Conservation (phyloP, 371 early-diverging fungal species). For the Mortierella sp. region DNA sequence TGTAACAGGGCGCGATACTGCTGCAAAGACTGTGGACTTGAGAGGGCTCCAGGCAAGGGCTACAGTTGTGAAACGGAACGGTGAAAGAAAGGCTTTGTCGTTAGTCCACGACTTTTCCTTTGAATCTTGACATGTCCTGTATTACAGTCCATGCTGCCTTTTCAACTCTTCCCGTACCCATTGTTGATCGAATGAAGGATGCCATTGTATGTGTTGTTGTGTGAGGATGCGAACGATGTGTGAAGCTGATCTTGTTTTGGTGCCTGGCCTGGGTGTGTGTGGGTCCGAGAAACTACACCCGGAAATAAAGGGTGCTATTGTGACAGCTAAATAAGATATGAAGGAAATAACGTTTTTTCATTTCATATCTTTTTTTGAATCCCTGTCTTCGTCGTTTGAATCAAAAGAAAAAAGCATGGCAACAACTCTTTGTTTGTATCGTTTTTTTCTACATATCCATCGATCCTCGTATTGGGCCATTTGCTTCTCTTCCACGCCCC, state of each 20-base stretch:
- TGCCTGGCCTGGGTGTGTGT: background rate
- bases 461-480: constrained; percentile 25
- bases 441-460: constrained; percentile 38
- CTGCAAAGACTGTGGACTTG: constrained; percentile 38
- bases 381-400: background rate
- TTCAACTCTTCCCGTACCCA: constrained; percentile 30
- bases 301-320: background rate
- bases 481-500: background rate
- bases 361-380: background rate
- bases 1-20: constrained; percentile 35
- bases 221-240: constrained; percentile 2
- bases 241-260: constrained; percentile 16
- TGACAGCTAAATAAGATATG: background rate
- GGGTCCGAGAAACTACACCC: background rate
- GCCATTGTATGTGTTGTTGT: constrained; percentile 33
- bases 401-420: background rate
- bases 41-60: constrained; percentile 58
- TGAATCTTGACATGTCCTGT: background rate
- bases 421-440: constrained; percentile 20
- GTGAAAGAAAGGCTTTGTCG: background rate
- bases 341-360: background rate
- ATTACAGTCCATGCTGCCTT: background rate
- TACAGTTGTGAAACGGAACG: constrained; percentile 2
- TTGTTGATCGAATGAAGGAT: constrained; percentile 55
- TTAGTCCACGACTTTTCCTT: background rate